Percentiles rank a stretch among this genome's conserved stretches.
These are phyloP conservation scores for Porpolomopsis calyptriformis DNA, from an alignment of 768 basidiomycete species.

Conservation along the genomic window DNA sequence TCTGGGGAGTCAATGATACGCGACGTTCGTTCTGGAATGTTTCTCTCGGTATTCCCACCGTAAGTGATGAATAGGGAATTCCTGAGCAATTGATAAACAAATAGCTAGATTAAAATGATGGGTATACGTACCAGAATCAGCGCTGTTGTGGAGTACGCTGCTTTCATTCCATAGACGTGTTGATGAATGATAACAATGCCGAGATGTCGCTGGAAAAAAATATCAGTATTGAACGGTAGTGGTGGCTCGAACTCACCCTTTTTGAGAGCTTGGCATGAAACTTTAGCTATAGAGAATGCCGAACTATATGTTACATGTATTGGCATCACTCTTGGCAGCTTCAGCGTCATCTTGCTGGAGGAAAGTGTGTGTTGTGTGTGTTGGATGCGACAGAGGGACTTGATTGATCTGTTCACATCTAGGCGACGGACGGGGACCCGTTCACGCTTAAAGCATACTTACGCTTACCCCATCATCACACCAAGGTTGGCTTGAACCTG, in stretches of 20 bases:
- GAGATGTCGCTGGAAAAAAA: background rate
- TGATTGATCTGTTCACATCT: background rate
- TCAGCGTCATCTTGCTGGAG: background rate
- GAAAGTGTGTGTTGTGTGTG: background rate
- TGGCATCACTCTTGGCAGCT: background rate
- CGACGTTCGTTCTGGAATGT: constrained; percentile 68
- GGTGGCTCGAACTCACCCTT: background rate
- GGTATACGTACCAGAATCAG: constrained; percentile 1
- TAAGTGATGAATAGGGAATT: constrained; percentile 59
- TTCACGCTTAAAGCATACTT: too few species aligned
- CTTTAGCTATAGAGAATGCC: background rate
- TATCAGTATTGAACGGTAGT: too few species aligned
- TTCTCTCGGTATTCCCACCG: constrained; percentile 70
- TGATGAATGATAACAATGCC: constrained; percentile 4
- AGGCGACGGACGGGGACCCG: background rate
- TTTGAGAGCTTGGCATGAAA: too few species aligned
- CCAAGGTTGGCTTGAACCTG: too few species aligned
- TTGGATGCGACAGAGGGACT: too few species aligned
- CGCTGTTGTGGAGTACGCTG: background rate
- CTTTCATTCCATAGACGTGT: background rate
- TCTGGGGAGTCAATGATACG: constrained; percentile 74
- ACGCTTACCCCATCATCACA: too few species aligned
- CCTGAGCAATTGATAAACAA: constrained; percentile 17
- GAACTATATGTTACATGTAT: background rate
- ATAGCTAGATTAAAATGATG: background rate